Base-by-base conservation (phyloP, 331 rosid species). In the Acacia pycnantha region DNA sequence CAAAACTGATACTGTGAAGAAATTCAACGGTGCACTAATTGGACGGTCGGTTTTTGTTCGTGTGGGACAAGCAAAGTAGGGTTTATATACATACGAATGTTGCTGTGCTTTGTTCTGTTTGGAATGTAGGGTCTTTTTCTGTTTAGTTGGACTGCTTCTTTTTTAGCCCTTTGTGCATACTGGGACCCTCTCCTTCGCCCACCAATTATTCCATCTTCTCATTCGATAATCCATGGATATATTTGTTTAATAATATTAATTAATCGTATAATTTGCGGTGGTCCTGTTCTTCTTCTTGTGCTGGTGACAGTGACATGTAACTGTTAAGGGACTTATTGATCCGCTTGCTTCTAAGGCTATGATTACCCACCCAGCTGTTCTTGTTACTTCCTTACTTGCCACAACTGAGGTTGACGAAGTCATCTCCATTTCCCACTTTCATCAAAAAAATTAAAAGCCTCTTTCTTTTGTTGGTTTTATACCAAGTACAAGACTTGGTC, bases 11-110 rank as follows among this genome's bases (percentile, higher is more conserved):
- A 82, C 12, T 64, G 13, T 0, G 19, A 62, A 81, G 77, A 44
- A 56, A 83, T 80, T 87, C 85, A 88, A 84, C 72, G 51, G 75
- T 15, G 77, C 14, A 62, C 73, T 46, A 33, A 76, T 71, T 86
- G 82, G 90, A 82, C 84, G 88, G 88, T 85, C 85, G 84, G 84
- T 26, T 77, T 76, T 87, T 74, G 89, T 89, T 87, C 78, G 51
- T 46, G 90, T 88, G 87, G 92, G 90, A 84, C 91, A 72, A 72
- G 76, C 59, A 27, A 31, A 31, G 33, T 31, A 31, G 33, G 33
- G 33, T 31, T 31, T 31, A 2, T 31, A 31, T 31, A 31, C 33
- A 31, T 51, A 19, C 5, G 27, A 46, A 73, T 77, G 37, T 51
- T 40, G 59, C 5, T 78, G 74, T 82, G 81, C 77, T 81, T 79